Evolutionary conservation across 768 basidiomycete genomes (phyloP).

Genomic region (Mycena capillaripes): DNA sequence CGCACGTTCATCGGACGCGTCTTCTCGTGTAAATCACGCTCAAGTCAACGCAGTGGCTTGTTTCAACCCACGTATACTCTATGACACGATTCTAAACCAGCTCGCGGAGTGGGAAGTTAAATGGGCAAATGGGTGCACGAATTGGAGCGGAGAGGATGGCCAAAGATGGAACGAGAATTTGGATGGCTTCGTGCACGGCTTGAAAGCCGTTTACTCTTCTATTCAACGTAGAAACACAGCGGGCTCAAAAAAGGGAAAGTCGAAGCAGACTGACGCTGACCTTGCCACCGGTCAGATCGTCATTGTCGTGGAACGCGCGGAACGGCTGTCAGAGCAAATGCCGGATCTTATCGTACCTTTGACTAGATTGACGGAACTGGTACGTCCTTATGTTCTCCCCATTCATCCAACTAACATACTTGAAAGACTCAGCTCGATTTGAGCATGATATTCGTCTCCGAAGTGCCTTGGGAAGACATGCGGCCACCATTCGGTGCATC

Average conservation of each 20-base stretch:
- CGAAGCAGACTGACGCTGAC: conserved; percentile 19
- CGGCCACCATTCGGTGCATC: conserved; percentile 78
- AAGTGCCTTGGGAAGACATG: conserved; percentile 78
- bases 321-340: conserved; percentile 71
- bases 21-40: conserved; percentile 55
- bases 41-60: conserved; percentile 70
- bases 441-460: conserved; percentile 74
- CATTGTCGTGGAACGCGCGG: conserved; percentile 76
- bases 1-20: conserved; percentile 37
- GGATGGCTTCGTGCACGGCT: conserved; percentile 79
- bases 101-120: conserved; percentile 67
- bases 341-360: conserved; percentile 80
- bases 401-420: conserved; percentile 15
- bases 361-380: conserved; percentile 79
- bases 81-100: conserved; percentile 73
- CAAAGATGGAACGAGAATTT: conserved; percentile 73
- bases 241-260: conserved; percentile 38
- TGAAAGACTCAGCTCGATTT: conserved; percentile 70
- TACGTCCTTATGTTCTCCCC: conserved; percentile 47
- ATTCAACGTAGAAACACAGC: conserved; percentile 34
- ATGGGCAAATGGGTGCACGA: conserved; percentile 74
- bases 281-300: conserved; percentile 59
- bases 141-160: conserved; percentile 63
- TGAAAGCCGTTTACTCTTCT: conserved; percentile 56
- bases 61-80: conserved; percentile 74